A percentile compares a stretch with the other conserved stretches of the same genome.
These are phyloP conservation scores for Fusarium palustre DNA, from an alignment of 2,329 filamentous ascomycete species.

Conservation along the genomic window DNA sequence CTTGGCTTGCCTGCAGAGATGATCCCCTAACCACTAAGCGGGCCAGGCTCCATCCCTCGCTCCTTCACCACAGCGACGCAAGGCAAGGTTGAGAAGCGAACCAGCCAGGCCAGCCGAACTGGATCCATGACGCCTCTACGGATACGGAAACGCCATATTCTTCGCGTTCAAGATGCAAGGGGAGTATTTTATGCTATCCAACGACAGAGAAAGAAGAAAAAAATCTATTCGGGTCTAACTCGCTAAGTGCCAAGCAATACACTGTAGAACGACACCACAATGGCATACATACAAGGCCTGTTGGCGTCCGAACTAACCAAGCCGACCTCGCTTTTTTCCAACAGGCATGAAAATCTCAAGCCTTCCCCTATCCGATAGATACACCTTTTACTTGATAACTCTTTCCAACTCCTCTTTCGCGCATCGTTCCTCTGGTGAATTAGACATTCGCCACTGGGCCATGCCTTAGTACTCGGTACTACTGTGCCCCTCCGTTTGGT, in stretches of 20 bases:
- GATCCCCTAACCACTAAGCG: constrained; percentile 21
- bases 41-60: constrained; percentile 37
- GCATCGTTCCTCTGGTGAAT: constrained; percentile 34
- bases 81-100: constrained; percentile 9
- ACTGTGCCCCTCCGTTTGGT: constrained; percentile 20
- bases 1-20: constrained; percentile 25
- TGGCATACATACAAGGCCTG: constrained; percentile 10
- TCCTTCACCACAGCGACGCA: constrained; percentile 44
- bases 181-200: background rate
- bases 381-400: constrained; percentile 24
- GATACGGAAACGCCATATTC: constrained; percentile 17
- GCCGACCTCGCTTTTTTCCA: constrained; percentile 32
- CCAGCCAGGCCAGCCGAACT: constrained; percentile 6
- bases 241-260: constrained; percentile 28
- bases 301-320: background rate
- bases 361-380: constrained; percentile 24
- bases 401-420: constrained; percentile 19
- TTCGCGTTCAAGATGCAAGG: constrained; percentile 25
- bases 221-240: constrained; percentile 25
- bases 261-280: constrained; percentile 27
- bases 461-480: constrained; percentile 29
- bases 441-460: constrained; percentile 8
- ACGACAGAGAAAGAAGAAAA: constrained; percentile 7
- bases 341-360: constrained; percentile 25
- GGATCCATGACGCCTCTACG: constrained; percentile 40